phyloP scores from a whole-genome alignment of 2,329 filamentous ascomycete genomes.

The Microcyclospora pomicola region DNA sequence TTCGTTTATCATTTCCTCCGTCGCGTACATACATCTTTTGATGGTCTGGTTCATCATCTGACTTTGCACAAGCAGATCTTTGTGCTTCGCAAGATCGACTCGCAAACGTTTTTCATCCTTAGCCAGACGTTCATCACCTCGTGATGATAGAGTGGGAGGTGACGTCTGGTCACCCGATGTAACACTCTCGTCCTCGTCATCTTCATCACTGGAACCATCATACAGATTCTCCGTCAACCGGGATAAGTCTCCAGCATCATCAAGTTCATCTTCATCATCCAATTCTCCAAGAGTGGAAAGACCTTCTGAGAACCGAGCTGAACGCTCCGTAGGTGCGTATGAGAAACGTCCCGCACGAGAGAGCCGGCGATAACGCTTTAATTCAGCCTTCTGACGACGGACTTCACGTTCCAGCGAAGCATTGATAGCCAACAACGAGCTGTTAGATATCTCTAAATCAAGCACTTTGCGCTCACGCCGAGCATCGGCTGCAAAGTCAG shows the following conservation, averaged over 20 bases:
- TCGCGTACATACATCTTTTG: conserved; percentile 76
- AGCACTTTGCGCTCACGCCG: conserved; percentile 87
- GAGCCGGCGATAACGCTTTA: conserved; percentile 74
- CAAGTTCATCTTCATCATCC: conserved; percentile 21
- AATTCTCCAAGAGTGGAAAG: conserved; percentile 21
- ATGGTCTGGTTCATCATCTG: conserved; percentile 94
- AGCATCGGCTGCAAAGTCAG: conserved; percentile 73
- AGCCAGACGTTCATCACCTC: conserved; percentile 42
- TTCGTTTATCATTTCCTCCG: conserved; percentile 79
- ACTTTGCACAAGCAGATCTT: conserved; percentile 73
- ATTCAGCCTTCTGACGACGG: conserved; percentile 75
- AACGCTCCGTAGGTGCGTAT: conserved; percentile 27
- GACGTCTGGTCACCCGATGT: conserved; percentile 14
- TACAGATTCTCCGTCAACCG: conserved; percentile 6
- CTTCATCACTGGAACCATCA: conserved; percentile 17
- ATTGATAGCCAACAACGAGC: conserved; percentile 88
- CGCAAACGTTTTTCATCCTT: conserved; percentile 73
- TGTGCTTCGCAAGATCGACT: conserved; percentile 75
- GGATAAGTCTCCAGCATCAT: neutral
- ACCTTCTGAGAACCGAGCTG: conserved; percentile 23
- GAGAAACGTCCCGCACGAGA: conserved; percentile 68
- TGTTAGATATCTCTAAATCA: conserved; percentile 93
- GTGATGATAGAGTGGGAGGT: conserved; percentile 26
- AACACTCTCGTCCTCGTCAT: conserved; percentile 21
- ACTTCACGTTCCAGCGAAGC: conserved; percentile 81